Conservation (phyloP, 108 stramenopile species). For the Skeletonema costatum region DNA sequence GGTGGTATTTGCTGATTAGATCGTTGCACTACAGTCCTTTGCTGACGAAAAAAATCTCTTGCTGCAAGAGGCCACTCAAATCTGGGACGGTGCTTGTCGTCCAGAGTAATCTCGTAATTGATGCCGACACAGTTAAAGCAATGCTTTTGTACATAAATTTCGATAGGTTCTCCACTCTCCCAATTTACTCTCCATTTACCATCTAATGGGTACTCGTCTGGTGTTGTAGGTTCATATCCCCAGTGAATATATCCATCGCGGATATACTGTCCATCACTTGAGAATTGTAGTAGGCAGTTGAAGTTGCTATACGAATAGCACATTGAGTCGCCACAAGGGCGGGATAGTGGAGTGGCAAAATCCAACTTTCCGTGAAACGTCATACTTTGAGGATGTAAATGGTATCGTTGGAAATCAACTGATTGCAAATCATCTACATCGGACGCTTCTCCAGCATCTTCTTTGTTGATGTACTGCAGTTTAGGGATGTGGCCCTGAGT, state of each 20-base stretch:
- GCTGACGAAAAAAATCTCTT: neutral
- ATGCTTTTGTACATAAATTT: conserved; percentile 32
- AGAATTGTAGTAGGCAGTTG: conserved; percentile 58
- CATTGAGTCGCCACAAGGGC: neutral
- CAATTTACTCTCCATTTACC: conserved; percentile 56
- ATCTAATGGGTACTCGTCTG: conserved; percentile 48
- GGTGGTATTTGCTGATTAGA: conserved; percentile 41
- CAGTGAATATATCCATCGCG: conserved; percentile 48
- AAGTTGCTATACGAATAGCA: conserved; percentile 22
- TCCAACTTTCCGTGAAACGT: conserved; percentile 55
- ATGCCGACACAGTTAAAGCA: neutral
- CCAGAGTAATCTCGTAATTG: conserved; percentile 11
- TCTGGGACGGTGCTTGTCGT: conserved; percentile 5
- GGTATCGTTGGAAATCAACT: conserved; percentile 21
- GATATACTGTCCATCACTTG: conserved; percentile 52
- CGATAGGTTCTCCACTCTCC: neutral
- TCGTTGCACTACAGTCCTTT: conserved; percentile 21
- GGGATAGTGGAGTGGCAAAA: neutral
- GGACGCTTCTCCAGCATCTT: neutral
- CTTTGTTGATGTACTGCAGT: neutral
- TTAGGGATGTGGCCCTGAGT: neutral
- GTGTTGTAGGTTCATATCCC: conserved; percentile 5
- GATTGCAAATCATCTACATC: neutral
- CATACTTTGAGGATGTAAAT: conserved; percentile 55
- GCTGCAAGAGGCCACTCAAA: conserved; percentile 7